Base-by-base conservation (phyloP, 2,329 filamentous ascomycete species). In the Monosporascus cannonballus region DNA sequence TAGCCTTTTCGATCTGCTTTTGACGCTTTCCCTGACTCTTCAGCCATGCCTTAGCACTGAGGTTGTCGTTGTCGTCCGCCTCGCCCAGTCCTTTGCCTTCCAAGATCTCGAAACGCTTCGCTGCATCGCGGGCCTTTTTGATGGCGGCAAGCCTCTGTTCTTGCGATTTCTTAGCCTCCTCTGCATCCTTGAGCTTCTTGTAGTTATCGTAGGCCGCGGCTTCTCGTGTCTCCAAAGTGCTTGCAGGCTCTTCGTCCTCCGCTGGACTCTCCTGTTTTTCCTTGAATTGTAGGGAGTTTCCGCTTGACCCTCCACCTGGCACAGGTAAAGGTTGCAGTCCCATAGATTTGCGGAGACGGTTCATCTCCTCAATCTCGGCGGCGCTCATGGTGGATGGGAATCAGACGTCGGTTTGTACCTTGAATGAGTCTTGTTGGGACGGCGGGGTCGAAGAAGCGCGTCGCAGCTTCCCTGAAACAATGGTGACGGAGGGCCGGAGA, bases 251-350 rank as follows among this genome's bases (percentile, higher is more conserved):
- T 53, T 74, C 75, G 53, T 77, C 79, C 52, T 77, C 75, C 48
- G 54, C 72, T 59, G 57, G 65, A 54, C 65, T 61, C 55, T 68
- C 59, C 56, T 46, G 22, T 8, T 71, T 69, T 51, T 74, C 70
- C 55, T 64, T 67, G 66, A 68, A 71, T 52, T 63, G 68, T 53
- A 65, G 63, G 46, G 67, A 67, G 45, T 72, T 71, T 54, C 78
- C 78, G 59, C 89, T 89, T 24, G 92, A 89, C 9, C 22, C 20
- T n/a, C 78, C 79, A 59, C 89, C 89, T 25, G 92, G 89, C 11
- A 95, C 89, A 24, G 91, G 90, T 64, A 97, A 76, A 25, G 91
- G 92, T 67, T 93, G 90, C 77, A 96, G 84, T 66, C 93, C 93
- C 74, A 96, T 84, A 48, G 90, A 90, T 63, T 86, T 79, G 64